Base-by-base conservation (phyloP, 1,284 basidiomycete genomes). In the Austroboletus niveus region DNA sequence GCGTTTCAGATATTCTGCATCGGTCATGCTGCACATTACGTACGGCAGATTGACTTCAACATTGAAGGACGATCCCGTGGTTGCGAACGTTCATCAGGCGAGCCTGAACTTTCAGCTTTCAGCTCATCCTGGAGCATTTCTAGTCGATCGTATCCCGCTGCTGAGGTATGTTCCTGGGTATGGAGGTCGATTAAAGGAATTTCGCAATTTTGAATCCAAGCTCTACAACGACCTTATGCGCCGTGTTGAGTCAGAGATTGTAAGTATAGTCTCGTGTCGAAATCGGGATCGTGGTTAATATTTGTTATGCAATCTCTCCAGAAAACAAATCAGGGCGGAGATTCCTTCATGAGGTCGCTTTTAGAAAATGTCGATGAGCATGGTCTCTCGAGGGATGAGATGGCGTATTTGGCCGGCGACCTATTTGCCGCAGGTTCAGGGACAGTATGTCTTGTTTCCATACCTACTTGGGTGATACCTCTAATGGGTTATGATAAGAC, bases 381-480 rank as follows among this genome's bases (percentile, higher is more conserved):
- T 30, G 72, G 69, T 4, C 68, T 86, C 1, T 73, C 76, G 0
- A 75, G 76, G 35, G 69, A 78, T 46, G 82, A 86, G 57, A 72
- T 77, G 11, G 78, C 82, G 0, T 86, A 83, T 60, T 71, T 86
- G 2, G 79, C 78, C 0, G 84, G 84, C 0, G 76, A 74, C 9
- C 77, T 85, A 71, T 85, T 84, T 52, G 80, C 79, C 24, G 83
- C 82, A 7, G 83, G 81, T 0, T 75, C 78, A 3, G 83, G 81
- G 47, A 85, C 82, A 2, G 76, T 77, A 42, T 7, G 43, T 48
- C 5, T 45, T 8, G n/a, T 22, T 42, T 3, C 5, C 20, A 29
- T 32, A 15, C 36, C 38, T 15, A n/a, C 36, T 14, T 15, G 4
- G 34, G 34, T 35, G 17, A 8, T 10, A 35, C 8, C 36, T 54